These are phyloP conservation scores for Naegleria lovaniensis DNA, from an alignment of 208 protist species.

Conservation along the genomic window DNA sequence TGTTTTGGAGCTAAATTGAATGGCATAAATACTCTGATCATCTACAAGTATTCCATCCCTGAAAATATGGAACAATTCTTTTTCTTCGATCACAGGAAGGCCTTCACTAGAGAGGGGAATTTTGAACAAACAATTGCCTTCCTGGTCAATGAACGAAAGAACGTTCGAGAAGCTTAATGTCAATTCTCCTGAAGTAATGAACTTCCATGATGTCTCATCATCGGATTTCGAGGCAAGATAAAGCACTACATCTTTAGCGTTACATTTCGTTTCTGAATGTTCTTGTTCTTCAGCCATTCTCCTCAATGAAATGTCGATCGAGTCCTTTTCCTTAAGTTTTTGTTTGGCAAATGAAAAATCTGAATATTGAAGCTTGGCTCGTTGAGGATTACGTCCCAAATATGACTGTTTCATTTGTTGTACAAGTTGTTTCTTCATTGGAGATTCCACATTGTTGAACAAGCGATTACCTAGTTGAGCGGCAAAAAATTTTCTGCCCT, in stretches of 20 bases:
- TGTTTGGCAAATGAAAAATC: not conserved
- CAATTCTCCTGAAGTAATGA: not conserved
- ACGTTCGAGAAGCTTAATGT: not conserved
- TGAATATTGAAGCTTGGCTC: not conserved
- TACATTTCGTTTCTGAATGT: not conserved
- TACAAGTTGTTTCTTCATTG: not conserved
- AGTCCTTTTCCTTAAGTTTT: not conserved
- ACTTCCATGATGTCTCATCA: not conserved
- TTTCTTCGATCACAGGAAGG: not conserved
- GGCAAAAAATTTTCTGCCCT: conserved; percentile 4
- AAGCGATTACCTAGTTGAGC: not conserved
- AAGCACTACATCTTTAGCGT: not conserved
- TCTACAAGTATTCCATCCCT: not conserved
- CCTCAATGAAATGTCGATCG: not conserved
- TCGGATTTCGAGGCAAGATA: not conserved
- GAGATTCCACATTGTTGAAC: not conserved
- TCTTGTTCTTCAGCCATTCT: not conserved
- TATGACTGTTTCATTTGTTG: not conserved
- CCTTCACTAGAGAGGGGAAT: not conserved
- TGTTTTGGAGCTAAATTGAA: not conserved
- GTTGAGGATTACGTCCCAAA: not conserved
- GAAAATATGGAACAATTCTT: not conserved
- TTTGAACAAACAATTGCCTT: not conserved
- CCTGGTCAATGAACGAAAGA: not conserved
- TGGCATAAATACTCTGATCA: not conserved